These are phyloP conservation scores for Actinomortierella wolfii DNA, from an alignment of 371 early-diverging fungal species.

Conservation along the genomic window DNA sequence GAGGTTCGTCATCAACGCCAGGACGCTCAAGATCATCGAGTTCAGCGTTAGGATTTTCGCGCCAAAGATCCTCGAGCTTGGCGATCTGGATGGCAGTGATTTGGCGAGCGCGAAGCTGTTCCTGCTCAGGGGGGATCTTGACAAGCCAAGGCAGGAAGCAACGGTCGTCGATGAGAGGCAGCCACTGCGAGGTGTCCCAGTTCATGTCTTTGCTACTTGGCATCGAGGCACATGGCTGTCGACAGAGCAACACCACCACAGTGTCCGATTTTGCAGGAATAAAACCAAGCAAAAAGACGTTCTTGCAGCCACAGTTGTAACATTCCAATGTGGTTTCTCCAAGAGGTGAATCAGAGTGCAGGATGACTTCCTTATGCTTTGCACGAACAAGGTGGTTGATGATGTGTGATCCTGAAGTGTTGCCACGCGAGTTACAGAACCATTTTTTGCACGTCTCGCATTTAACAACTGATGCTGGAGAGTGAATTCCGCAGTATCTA, in stretches of 20 bases:
- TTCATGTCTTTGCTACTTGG: constrained; percentile 91
- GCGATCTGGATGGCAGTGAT: constrained; percentile 86
- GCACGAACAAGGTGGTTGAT: constrained; percentile 94
- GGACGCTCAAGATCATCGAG: constrained; percentile 87
- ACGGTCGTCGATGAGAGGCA: constrained; percentile 94
- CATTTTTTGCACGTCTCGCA: constrained; percentile 93
- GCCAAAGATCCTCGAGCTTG: constrained; percentile 93
- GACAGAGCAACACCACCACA: constrained; percentile 95
- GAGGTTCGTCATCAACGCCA: constrained; percentile 85
- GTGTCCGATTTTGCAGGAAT: constrained; percentile 98
- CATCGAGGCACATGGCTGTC: constrained; percentile 94
- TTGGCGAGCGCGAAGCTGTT: constrained; percentile 84
- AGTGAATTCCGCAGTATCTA: constrained; percentile 93
- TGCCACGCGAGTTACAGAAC: constrained; percentile 97
- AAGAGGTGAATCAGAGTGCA: constrained; percentile 90
- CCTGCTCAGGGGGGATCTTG: constrained; percentile 87
- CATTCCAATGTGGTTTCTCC: constrained; percentile 96
- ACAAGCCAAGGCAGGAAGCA: constrained; percentile 95
- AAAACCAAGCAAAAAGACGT: constrained; percentile 96
- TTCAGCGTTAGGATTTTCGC: constrained; percentile 74
- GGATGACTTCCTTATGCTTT: constrained; percentile 92
- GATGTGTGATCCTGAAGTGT: constrained; percentile 94
- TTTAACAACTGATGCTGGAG: constrained; percentile 88
- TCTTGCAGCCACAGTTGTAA: constrained; percentile 95
- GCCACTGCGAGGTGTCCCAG: constrained; percentile 97